Percentiles rank a stretch among this genome's conserved stretches.
These are phyloP conservation scores for Hyaloscypha variabilis DNA, from an alignment of 495 filamentous ascomycete species.

Conservation along the genomic window DNA sequence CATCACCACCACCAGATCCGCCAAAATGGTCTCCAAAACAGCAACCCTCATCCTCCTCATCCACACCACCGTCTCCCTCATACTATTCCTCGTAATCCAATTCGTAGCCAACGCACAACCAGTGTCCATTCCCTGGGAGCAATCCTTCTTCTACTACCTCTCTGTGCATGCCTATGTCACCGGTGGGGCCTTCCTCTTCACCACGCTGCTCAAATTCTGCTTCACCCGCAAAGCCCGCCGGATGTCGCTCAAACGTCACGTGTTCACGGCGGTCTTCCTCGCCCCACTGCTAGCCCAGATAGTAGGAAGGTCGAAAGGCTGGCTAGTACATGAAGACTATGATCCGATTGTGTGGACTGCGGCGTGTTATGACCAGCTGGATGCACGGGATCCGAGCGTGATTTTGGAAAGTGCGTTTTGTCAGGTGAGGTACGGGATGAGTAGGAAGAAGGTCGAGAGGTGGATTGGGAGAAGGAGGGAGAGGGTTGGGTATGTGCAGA, in stretches of 20 bases:
- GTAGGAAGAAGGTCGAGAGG: neutral
- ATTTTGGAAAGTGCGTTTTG: constrained; percentile 23
- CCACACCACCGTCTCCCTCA: neutral
- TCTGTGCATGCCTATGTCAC: neutral
- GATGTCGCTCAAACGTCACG: neutral
- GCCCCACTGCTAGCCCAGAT: constrained; percentile 1
- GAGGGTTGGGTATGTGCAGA: neutral
- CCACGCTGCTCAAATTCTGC: neutral
- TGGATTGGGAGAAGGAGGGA: neutral
- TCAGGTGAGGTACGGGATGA: neutral
- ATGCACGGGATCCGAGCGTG: neutral
- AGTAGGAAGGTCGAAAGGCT: neutral
- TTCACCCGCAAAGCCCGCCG: neutral
- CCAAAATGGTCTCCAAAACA: neutral
- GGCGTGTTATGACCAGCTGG: constrained; percentile 10
- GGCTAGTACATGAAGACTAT: neutral
- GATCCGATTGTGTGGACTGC: neutral
- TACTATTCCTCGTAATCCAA: neutral
- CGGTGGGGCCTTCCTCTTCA: neutral
- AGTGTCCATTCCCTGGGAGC: no score
- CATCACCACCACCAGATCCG: no score
- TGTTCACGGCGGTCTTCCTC: neutral
- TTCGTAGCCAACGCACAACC: neutral
- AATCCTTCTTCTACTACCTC: no score
- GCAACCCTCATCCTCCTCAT: neutral